Evolutionary conservation across 306 rosid genomes (phyloP).

Genomic region (Bauhinia variegata): DNA sequence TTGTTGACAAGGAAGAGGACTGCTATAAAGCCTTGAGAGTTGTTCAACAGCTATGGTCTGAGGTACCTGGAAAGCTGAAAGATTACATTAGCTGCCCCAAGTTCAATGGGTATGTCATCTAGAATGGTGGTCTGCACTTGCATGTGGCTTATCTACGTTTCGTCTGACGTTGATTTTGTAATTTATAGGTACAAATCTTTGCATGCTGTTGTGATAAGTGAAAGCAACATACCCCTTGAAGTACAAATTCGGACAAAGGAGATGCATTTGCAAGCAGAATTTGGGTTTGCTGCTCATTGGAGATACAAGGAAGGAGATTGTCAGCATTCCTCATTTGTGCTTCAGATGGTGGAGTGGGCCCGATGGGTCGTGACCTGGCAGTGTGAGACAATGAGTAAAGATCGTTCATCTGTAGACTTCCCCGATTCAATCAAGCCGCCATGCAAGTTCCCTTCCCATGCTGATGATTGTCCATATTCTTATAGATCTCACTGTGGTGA

Average conservation of each 20-base stretch:
- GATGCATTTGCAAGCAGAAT: conserved; percentile 97
- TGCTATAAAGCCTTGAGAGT: conserved; percentile 75
- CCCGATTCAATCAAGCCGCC: conserved; percentile 65
- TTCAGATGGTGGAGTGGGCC: conserved; percentile 99
- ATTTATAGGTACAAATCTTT: conserved; percentile 77
- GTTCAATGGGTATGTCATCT: conserved; percentile 77
- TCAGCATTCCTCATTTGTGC: conserved; percentile 85
- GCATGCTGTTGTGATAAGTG: conserved; percentile 91
- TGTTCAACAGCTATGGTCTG: conserved; percentile 80
- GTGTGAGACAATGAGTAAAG: conserved; percentile 86
- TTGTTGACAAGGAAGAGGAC: conserved; percentile 87
- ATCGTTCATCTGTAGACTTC: conserved; percentile 54
- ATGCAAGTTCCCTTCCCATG: conserved; percentile 89
- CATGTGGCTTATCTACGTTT: neutral
- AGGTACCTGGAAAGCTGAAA: conserved; percentile 84
- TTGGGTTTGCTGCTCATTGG: conserved; percentile 99
- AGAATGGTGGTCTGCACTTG: conserved; percentile 3
- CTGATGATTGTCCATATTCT: conserved; percentile 77
- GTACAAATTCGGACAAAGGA: conserved; percentile 93
- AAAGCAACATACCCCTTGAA: conserved; percentile 74
- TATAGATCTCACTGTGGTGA: conserved; percentile 66
- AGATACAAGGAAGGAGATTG: conserved; percentile 96
- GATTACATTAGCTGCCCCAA: conserved; percentile 84
- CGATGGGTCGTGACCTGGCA: conserved; percentile 99
- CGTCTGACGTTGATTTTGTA: conserved; percentile 36